A percentile compares a stretch with the other conserved stretches of the same genome.
These are phyloP conservation scores for Zychaea mexicana DNA, from an alignment of 371 early-diverging fungal genomes.

Conservation along the genomic window DNA sequence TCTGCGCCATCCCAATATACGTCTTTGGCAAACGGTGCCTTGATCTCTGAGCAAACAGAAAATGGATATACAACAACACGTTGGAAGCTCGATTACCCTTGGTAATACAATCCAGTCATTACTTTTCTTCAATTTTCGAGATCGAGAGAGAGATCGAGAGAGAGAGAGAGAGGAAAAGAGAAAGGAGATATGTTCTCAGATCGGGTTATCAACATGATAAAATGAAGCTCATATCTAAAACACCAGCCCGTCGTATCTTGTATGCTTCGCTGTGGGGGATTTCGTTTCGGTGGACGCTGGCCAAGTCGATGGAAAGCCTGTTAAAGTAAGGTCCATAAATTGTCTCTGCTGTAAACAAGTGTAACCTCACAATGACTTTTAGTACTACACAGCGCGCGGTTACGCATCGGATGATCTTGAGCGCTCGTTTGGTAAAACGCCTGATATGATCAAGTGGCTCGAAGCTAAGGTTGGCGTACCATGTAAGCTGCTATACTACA, in stretches of 20 bases:
- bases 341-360: background rate
- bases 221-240: background rate
- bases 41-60: constrained; percentile 21
- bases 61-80: constrained; percentile 37
- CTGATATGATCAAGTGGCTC: constrained; percentile 56
- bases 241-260: constrained; percentile 40
- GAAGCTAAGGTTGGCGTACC: constrained; percentile 43
- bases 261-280: constrained; percentile 61
- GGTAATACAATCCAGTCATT: constrained; percentile 16
- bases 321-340: constrained; percentile 24
- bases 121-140: too few relatives aligned
- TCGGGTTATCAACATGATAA: too few relatives aligned
- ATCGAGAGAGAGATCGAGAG: too few relatives aligned
- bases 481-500: constrained; percentile 29
- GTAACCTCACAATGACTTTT: constrained; percentile 5
- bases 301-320: constrained; percentile 46
- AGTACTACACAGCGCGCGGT: constrained; percentile 52
- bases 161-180: background rate
- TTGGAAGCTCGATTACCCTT: constrained; percentile 47
- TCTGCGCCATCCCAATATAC: constrained; percentile 44
- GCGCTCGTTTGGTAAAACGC: constrained; percentile 48
- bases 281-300: constrained; percentile 48
- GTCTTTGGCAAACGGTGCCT: constrained; percentile 56
- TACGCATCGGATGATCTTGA: constrained; percentile 33
- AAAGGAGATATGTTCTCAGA: too few relatives aligned